Percentiles rank a stretch among this genome's conserved stretches.
These are phyloP conservation scores for Pterula multifida DNA, from an alignment of 1,284 basidiomycete genomes.

Conservation along the genomic window DNA sequence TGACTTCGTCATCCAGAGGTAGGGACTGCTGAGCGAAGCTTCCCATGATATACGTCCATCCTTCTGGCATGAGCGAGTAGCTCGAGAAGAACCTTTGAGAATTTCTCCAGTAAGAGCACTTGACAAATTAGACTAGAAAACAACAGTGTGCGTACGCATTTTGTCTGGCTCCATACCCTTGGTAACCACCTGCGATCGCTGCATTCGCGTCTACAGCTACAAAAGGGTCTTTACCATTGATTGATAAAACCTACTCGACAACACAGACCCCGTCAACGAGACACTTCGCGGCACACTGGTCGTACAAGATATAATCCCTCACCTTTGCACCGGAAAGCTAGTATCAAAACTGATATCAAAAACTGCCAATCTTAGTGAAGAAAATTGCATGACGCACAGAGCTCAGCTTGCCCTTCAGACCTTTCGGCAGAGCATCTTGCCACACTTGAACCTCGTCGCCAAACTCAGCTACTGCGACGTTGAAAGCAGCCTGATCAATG, in stretches of 20 bases:
- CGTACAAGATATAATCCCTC: no score
- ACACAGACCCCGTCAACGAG: background rate
- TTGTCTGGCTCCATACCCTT: constrained; percentile 26
- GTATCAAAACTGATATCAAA: background rate
- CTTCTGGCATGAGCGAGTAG: constrained; percentile 18
- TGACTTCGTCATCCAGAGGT: constrained; percentile 22
- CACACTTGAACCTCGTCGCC: constrained; percentile 22
- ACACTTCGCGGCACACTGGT: no score
- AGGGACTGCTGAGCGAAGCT: constrained; percentile 27
- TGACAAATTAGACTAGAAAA: no score
- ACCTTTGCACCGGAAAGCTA: constrained; percentile 25
- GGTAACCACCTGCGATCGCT: constrained; percentile 23
- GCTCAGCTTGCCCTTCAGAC: constrained; percentile 20
- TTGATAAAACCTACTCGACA: constrained; percentile 17
- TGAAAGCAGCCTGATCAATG: constrained; percentile 28
- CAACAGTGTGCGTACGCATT: background rate
- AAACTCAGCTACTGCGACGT: constrained; percentile 24
- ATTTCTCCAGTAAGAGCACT: no score
- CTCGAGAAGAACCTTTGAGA: constrained; percentile 29
- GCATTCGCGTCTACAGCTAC: constrained; percentile 26
- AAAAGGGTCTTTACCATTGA: constrained; percentile 25
- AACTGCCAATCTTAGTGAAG: background rate
- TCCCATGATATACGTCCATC: constrained; percentile 27
- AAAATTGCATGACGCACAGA: constrained; percentile 14
- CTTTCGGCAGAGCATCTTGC: constrained; percentile 22